phyloP scores from a whole-genome alignment of 495 filamentous ascomycete genomes.

The Talaromyces ruber region DNA sequence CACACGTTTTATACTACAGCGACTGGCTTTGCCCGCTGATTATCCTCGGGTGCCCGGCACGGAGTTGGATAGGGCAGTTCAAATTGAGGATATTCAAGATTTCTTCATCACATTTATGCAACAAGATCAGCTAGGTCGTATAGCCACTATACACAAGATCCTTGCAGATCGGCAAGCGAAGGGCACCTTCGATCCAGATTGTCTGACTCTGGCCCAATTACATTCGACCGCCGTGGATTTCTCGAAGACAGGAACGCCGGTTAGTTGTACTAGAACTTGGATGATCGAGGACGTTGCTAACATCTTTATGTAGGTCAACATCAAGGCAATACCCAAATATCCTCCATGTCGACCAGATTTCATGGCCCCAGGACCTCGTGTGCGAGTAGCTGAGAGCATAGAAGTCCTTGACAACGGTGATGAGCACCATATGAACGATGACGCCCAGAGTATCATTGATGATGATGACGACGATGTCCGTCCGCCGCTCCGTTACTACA shows the following conservation, averaged over 20 bases:
- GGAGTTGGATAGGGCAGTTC: slow-evolving; percentile 48
- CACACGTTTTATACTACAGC: slow-evolving; percentile 24
- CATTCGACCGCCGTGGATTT: slow-evolving; percentile 78
- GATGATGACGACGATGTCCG: slow-evolving; percentile 45
- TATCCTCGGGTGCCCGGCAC: slow-evolving; percentile 50
- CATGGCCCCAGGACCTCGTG: slow-evolving; percentile 56
- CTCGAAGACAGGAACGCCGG: slow-evolving; percentile 67
- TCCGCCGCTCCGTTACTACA: slow-evolving; percentile 46
- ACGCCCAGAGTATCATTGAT: slow-evolving; percentile 24
- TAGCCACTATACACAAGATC: slow-evolving; percentile 58
- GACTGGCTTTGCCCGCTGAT: slow-evolving; percentile 48
- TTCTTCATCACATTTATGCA: slow-evolving; percentile 80
- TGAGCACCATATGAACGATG: slow-evolving; percentile 7
- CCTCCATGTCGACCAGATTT: slow-evolving; percentile 48
- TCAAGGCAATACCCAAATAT: slow-evolving; percentile 30
- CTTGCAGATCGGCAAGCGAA: slow-evolving; percentile 50
- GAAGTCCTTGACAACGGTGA: slow-evolving; percentile 27
- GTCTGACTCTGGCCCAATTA: slow-evolving; percentile 55
- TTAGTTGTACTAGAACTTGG: slow-evolving; percentile 20
- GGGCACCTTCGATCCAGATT: slow-evolving; percentile 51
- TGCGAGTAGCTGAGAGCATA: slow-evolving; percentile 39
- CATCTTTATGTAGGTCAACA: slow-evolving; percentile 23
- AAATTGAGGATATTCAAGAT: slow-evolving; percentile 53
- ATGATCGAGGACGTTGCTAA: neutral
- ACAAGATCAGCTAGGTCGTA: slow-evolving; percentile 61